phyloP scores from a whole-genome alignment of 2,329 filamentous ascomycete genomes.

The Escovopsis sp. region DNA sequence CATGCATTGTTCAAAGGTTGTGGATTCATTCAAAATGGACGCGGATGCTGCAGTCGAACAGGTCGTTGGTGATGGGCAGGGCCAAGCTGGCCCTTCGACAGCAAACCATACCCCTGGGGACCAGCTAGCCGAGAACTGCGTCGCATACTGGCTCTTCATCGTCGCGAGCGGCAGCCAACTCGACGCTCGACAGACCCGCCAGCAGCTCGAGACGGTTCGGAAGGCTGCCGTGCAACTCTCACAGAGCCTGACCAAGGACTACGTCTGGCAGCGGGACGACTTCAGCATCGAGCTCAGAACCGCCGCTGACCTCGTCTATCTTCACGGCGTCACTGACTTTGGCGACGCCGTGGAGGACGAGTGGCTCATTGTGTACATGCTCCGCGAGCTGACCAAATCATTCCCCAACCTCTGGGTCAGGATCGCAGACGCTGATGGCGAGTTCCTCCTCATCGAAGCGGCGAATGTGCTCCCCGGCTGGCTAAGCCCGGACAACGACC shows the following conservation, averaged over 20 bases:
- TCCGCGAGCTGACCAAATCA: slow-evolving; percentile 63
- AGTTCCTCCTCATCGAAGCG: slow-evolving; percentile 89
- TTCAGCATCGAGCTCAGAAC: slow-evolving; percentile 57
- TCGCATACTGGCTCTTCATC: slow-evolving; percentile 72
- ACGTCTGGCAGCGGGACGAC: slow-evolving; percentile 86
- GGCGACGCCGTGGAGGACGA: slow-evolving; percentile 94
- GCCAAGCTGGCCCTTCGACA: not conserved
- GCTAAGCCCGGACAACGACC: slow-evolving; percentile 82
- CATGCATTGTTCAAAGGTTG: too few relatives aligned
- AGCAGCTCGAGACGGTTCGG: slow-evolving; percentile 56
- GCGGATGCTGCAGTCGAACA: not conserved
- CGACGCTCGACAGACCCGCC: slow-evolving; percentile 41
- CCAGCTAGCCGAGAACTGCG: slow-evolving; percentile 60
- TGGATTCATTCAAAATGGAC: not conserved
- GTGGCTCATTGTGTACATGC: slow-evolving; percentile 86
- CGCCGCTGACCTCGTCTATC: slow-evolving; percentile 34
- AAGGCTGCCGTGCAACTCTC: slow-evolving; percentile 50
- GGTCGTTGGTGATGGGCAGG: not conserved
- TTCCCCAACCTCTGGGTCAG: slow-evolving; percentile 68
- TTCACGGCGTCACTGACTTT: slow-evolving; percentile 70
- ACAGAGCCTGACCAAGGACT: slow-evolving; percentile 56
- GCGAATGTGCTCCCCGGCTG: slow-evolving; percentile 76
- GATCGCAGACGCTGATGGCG: slow-evolving; percentile 76
- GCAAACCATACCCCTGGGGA: not conserved
- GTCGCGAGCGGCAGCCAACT: slow-evolving; percentile 41